phyloP scores from a whole-genome alignment of 2,329 filamentous ascomycete species.

The Celoporthe dispersa region DNA sequence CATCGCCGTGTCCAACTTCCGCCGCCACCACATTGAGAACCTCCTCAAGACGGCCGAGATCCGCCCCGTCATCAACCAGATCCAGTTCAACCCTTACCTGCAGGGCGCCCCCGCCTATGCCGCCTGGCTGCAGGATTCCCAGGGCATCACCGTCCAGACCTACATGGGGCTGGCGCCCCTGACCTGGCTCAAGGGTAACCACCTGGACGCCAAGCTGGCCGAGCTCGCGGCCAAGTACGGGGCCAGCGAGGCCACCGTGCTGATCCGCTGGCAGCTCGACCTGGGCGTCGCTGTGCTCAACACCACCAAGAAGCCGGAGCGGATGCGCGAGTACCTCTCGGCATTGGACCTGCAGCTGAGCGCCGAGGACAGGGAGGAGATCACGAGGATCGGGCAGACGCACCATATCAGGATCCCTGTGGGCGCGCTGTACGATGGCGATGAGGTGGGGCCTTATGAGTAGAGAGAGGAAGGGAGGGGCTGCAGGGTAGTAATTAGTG shows the following conservation, averaged over 20 bases:
- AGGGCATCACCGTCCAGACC: constrained; percentile 31
- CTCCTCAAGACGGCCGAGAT: constrained; percentile 49
- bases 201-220: constrained; percentile 30
- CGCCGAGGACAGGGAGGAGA: constrained; percentile 38
- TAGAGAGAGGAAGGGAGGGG: neutral
- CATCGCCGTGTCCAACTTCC: constrained; percentile 67
- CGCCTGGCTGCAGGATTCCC: constrained; percentile 15
- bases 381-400: constrained; percentile 28
- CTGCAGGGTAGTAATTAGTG: neutral
- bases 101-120: constrained; percentile 42
- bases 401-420: constrained; percentile 17
- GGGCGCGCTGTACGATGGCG: constrained; percentile 6
- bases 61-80: constrained; percentile 47
- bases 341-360: constrained; percentile 38
- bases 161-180: constrained; percentile 26
- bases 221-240: constrained; percentile 32
- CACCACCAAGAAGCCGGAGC: constrained; percentile 37
- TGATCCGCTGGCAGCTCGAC: constrained; percentile 34
- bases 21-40: constrained; percentile 57
- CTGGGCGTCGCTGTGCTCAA: constrained; percentile 32
- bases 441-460: constrained; percentile 15
- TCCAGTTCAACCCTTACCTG: constrained; percentile 50
- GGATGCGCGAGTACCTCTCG: constrained; percentile 40
- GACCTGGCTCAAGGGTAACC: constrained; percentile 32
- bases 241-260: constrained; percentile 30